Conservation (phyloP, 495 filamentous ascomycete genomes). For the Mytilinidion resinicola region DNA sequence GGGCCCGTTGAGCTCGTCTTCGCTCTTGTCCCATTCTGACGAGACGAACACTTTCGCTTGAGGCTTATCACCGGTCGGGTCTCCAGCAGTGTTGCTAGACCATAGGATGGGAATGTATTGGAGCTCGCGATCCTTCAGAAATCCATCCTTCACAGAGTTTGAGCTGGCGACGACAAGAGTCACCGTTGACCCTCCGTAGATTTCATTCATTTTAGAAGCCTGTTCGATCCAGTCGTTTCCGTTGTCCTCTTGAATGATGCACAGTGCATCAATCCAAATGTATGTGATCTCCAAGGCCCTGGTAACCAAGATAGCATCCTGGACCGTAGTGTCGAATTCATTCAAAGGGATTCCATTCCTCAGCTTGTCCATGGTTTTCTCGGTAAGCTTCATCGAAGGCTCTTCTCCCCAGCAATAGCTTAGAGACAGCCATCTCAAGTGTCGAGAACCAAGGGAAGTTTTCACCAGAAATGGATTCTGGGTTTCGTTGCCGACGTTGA, state of each 20-base stretch:
- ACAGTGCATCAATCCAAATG: slow-evolving; percentile 4
- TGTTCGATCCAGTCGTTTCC: not conserved
- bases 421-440: slow-evolving; percentile 2
- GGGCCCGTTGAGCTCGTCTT: slow-evolving; percentile 3
- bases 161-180: not conserved
- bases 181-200: not conserved
- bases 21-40: not conserved
- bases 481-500: slow-evolving; percentile 4
- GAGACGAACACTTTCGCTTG: not conserved
- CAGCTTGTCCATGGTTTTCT: not conserved
- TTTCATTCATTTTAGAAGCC: not conserved
- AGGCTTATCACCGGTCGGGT: not conserved
- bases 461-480: slow-evolving; percentile 2
- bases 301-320: slow-evolving; percentile 2
- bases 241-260: not conserved
- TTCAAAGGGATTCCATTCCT: not conserved
- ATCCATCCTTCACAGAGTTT: not conserved
- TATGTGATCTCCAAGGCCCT: not conserved
- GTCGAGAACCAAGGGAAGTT: not conserved
- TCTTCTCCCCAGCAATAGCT: slow-evolving; percentile 12
- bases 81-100: not conserved
- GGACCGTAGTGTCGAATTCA: not conserved
- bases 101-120: not conserved
- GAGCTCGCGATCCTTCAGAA: slow-evolving; percentile 3
- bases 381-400: not conserved